Conservation (phyloP, 768 basidiomycete species). For the Tulasnella sp. region DNA sequence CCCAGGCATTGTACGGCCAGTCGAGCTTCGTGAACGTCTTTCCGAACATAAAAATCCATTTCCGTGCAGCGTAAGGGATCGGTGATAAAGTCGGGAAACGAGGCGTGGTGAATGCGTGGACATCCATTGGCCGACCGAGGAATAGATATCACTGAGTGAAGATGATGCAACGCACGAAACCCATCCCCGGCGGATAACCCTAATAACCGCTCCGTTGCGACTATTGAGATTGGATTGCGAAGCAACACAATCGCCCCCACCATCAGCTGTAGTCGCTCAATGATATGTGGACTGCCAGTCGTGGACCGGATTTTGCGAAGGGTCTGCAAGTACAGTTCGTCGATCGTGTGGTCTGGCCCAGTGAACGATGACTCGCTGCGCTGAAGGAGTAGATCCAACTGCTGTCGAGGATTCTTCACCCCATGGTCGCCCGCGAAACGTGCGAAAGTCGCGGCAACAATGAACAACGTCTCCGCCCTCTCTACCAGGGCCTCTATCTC, state of each 20-base stretch:
- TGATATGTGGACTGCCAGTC: neutral
- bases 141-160: conserved; percentile 1
- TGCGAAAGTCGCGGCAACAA: neutral
- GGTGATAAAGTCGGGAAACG: conserved; percentile 14
- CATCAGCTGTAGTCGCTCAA: neutral
- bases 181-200: neutral
- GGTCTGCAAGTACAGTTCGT: neutral
- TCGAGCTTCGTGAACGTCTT: too few species aligned
- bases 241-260: conserved; percentile 7
- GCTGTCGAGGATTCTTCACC: neutral
- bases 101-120: conserved; percentile 9
- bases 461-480: neutral
- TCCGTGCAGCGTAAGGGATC: neutral
- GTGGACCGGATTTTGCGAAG: neutral
- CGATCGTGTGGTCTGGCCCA: neutral
- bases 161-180: neutral
- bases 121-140: neutral
- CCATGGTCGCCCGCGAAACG: neutral
- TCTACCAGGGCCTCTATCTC: neutral
- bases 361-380: neutral
- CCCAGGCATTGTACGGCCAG: too few species aligned
- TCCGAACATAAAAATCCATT: neutral
- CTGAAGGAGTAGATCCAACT: neutral
- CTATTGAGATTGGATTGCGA: neutral
- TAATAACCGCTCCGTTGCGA: neutral